Evolutionary conservation across 1,284 basidiomycete species (phyloP).

Genomic region (Schizopora paradoxa): DNA sequence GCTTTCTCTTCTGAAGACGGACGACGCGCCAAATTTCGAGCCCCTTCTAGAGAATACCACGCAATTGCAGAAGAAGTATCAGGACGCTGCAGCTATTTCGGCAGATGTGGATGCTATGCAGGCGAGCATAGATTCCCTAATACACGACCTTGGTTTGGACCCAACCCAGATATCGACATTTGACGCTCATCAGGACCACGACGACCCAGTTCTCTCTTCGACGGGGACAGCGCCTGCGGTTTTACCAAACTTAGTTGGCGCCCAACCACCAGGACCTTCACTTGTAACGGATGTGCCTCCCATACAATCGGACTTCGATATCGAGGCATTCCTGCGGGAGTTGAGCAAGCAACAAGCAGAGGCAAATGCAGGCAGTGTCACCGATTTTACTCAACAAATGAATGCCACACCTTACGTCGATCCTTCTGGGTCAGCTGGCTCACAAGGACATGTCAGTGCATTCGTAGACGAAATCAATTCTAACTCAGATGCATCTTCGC

Average conservation of each 20-base stretch:
- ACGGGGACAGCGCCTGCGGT: no score
- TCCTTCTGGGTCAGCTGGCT: slow-evolving; percentile 16
- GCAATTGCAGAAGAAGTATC: slow-evolving; percentile 51
- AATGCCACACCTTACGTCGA: no score
- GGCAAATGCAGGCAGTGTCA: neutral
- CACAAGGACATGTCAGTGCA: slow-evolving; percentile 25
- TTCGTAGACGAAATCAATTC: slow-evolving; percentile 33
- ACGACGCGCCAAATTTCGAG: slow-evolving; percentile 30
- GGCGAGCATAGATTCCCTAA: slow-evolving; percentile 66
- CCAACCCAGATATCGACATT: slow-evolving; percentile 32
- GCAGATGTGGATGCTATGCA: slow-evolving; percentile 71
- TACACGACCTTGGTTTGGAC: slow-evolving; percentile 66
- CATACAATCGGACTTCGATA: slow-evolving; percentile 38
- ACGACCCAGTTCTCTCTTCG: no score
- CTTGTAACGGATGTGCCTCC: no score
- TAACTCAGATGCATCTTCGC: slow-evolving; percentile 21
- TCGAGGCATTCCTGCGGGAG: slow-evolving; percentile 42
- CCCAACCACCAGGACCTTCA: no score
- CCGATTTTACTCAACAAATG: slow-evolving; percentile 17
- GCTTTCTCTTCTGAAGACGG: slow-evolving; percentile 12
- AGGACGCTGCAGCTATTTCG: slow-evolving; percentile 59
- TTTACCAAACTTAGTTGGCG: no score
- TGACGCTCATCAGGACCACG: no score
- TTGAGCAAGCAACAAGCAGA: slow-evolving; percentile 23
- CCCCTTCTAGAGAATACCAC: slow-evolving; percentile 31